Evolutionary conservation across 768 basidiomycete genomes (phyloP).

Genomic region (Clathrus columnatus): DNA sequence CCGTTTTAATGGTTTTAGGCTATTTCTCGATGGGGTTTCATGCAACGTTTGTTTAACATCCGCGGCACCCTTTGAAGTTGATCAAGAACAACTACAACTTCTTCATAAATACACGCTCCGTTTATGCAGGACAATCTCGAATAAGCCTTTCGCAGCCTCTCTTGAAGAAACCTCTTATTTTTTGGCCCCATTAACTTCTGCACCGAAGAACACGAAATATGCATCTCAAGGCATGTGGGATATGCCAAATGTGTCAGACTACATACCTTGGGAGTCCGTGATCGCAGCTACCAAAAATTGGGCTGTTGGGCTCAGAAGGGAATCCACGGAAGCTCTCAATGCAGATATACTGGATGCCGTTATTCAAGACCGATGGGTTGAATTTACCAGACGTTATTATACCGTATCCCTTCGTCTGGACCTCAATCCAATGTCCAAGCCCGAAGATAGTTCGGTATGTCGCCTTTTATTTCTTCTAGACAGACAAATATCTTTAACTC

Average conservation of each 20-base stretch:
- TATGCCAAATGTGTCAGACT: conserved; percentile 31
- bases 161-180: conserved; percentile 53
- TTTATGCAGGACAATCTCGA: conserved; percentile 50
- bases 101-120: conserved; percentile 58
- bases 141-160: conserved; percentile 57
- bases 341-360: conserved; percentile 52
- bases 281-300: conserved; percentile 42
- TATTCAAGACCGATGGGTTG: conserved; percentile 68
- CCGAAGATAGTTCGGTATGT: conserved; percentile 55
- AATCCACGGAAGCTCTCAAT: conserved; percentile 28
- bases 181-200: conserved; percentile 46
- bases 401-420: conserved; percentile 50
- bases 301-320: conserved; percentile 38
- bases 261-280: conserved; percentile 60
- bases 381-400: conserved; percentile 65
- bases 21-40: conserved; percentile 49
- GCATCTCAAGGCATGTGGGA: conserved; percentile 16
- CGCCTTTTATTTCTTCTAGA: conserved; percentile 5
- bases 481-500: conserved; percentile 1
- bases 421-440: conserved; percentile 65
- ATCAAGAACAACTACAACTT: conserved; percentile 35
- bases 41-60: conserved; percentile 35
- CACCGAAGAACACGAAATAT: conserved; percentile 25
- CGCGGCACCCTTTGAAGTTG: conserved; percentile 41
- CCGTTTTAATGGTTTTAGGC: conserved; percentile 39